Evolutionary conservation across 768 basidiomycete genomes (phyloP).

Genomic region (Nidularia pulvinata): DNA sequence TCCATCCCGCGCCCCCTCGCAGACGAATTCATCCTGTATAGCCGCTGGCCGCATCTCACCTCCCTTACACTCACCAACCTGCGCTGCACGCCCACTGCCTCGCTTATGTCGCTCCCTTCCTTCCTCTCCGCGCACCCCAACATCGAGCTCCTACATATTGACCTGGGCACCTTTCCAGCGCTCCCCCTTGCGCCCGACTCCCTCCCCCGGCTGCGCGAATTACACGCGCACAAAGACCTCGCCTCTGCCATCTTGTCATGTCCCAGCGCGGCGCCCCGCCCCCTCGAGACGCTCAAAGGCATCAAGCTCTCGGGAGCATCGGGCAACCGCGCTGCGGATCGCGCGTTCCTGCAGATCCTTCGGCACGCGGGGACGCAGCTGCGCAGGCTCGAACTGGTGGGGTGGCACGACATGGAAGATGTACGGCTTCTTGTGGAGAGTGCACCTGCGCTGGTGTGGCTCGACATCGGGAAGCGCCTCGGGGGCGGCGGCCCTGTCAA

Average conservation of each 20-base stretch:
- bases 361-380: constrained; percentile 28
- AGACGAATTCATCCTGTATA: constrained; percentile 56
- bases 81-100: constrained; percentile 38
- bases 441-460: constrained; percentile 48
- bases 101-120: constrained; percentile 35
- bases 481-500: constrained; percentile 8
- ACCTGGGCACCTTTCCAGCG: constrained; percentile 26
- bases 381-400: constrained; percentile 48
- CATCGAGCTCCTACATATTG: constrained; percentile 56
- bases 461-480: constrained; percentile 51
- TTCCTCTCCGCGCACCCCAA: constrained; percentile 55
- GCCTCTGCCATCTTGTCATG: constrained; percentile 50
- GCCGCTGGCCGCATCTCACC: constrained; percentile 56
- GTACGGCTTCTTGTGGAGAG: constrained; percentile 45
- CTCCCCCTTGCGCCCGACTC: constrained; percentile 25
- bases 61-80: constrained; percentile 53
- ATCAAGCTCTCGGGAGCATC: constrained; percentile 44
- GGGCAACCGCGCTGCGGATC: constrained; percentile 17
- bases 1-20: constrained; percentile 33
- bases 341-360: constrained; percentile 40
- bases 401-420: constrained; percentile 66
- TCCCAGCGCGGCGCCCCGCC: constrained; percentile 37
- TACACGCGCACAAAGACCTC: constrained; percentile 41
- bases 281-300: constrained; percentile 56
- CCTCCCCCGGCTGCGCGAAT: constrained; percentile 34